A percentile compares a stretch with the other conserved stretches of the same genome.
These are phyloP conservation scores for Chondrus crispus DNA, from an alignment of 23 red algal species.

Conservation along the genomic window DNA sequence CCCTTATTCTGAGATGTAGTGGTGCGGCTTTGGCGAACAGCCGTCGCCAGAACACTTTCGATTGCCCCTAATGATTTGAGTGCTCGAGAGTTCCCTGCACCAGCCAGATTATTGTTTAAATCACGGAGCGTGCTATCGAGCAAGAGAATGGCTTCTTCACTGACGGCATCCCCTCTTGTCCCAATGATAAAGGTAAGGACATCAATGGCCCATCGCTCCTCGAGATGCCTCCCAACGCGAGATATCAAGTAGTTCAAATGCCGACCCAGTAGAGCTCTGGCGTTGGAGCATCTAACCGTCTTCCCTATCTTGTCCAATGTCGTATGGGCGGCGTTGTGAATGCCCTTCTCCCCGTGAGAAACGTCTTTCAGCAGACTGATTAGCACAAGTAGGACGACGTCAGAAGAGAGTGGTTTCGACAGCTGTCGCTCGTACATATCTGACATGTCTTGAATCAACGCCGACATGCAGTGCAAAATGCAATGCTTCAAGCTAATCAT, in stretches of 20 bases:
- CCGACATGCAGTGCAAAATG: background rate
- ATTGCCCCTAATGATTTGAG: conserved; percentile 13
- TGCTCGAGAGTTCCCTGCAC: conserved; percentile 27
- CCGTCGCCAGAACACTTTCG: conserved; percentile 33
- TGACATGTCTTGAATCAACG: background rate
- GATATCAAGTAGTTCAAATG: conserved; percentile 52
- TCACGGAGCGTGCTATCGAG: conserved; percentile 11
- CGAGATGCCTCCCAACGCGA: conserved; percentile 2
- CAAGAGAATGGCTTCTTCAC: conserved; percentile 15
- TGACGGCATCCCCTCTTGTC: conserved; percentile 10
- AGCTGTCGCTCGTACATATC: background rate
- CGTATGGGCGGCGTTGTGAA: background rate
- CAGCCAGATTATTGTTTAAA: conserved; percentile 41
- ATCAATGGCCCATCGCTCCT: conserved; percentile 31
- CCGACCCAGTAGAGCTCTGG: conserved; percentile 13
- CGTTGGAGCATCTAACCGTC: background rate
- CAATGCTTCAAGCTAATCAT: background rate
- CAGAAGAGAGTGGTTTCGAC: background rate
- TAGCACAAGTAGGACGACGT: conserved; percentile 33
- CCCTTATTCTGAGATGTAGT: no score
- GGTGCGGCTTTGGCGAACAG: background rate
- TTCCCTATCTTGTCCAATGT: background rate
- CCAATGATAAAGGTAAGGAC: conserved; percentile 36
- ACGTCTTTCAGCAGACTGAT: conserved; percentile 25
- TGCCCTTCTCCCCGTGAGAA: conserved; percentile 27